Evolutionary conservation across 2,329 filamentous ascomycete species (phyloP).

Genomic region (Penicillium sp.): DNA sequence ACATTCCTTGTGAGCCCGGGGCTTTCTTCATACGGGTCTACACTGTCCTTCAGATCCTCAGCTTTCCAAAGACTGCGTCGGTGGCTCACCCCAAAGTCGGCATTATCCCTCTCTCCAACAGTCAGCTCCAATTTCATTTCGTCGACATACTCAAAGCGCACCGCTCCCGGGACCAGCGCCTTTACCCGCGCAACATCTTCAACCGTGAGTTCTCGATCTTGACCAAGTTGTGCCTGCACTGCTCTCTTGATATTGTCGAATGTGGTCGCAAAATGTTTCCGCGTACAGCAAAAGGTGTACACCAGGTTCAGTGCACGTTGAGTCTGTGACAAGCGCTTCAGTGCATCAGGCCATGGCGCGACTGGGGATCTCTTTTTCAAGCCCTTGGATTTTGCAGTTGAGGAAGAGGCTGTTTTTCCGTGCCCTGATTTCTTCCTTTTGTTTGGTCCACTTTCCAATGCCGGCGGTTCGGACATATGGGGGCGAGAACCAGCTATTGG

Average conservation of each 20-base stretch:
- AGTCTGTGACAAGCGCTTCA: conserved; percentile 71
- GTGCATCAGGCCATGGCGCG: conserved; percentile 71
- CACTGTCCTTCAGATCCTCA: conserved; percentile 23
- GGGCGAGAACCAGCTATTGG: not conserved
- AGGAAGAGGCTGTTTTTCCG: not conserved
- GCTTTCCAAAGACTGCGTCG: conserved; percentile 39
- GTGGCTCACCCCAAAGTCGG: conserved; percentile 60
- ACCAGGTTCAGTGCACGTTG: conserved; percentile 88
- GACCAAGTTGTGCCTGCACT: conserved; percentile 78
- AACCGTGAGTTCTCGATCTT: conserved; percentile 60
- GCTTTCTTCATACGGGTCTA: conserved; percentile 35
- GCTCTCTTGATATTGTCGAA: conserved; percentile 83
- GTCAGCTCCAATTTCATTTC: conserved; percentile 77
- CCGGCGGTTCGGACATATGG: not conserved
- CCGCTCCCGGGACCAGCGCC: conserved; percentile 71
- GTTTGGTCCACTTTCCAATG: not conserved
- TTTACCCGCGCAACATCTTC: conserved; percentile 83
- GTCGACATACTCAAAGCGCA: conserved; percentile 85
- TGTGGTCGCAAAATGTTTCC: conserved; percentile 89
- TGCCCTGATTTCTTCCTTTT: conserved; percentile 4
- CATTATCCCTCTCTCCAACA: conserved; percentile 59
- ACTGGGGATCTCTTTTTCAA: conserved; percentile 31
- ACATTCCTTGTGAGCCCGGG: conserved; percentile 61
- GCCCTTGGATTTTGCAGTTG: conserved; percentile 6
- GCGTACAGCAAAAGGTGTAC: conserved; percentile 90